phyloP scores from a whole-genome alignment of 345 rosid genomes.

The Raphanus raphanistrum region DNA sequence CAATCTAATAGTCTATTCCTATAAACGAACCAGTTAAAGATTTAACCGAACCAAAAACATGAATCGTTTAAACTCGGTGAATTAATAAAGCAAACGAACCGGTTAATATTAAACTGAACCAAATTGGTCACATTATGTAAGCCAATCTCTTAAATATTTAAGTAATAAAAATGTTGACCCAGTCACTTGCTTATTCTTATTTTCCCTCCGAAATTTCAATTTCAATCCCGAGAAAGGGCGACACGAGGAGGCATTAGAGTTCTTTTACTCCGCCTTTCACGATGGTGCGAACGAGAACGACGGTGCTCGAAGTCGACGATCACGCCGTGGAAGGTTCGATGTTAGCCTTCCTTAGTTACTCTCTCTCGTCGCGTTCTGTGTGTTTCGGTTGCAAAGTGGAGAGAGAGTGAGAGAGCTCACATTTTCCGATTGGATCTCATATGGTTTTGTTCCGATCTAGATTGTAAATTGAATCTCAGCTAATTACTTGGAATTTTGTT shows the following conservation, averaged over 20 bases:
- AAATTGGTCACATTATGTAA: background rate
- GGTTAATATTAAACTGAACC: background rate
- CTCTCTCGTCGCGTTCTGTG: background rate
- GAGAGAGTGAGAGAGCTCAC: background rate
- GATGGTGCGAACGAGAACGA: slow-evolving; percentile 8
- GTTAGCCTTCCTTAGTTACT: background rate
- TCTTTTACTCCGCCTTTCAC: slow-evolving; percentile 10
- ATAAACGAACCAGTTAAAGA: no score
- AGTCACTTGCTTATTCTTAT: background rate
- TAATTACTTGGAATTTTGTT: no score
- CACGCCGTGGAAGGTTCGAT: slow-evolving; percentile 27
- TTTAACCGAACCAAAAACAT: no score
- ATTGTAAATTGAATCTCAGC: background rate
- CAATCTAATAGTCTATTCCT: background rate
- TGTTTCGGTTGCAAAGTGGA: no score
- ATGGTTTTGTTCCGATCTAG: slow-evolving; percentile 1
- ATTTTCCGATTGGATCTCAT: background rate
- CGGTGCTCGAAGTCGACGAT: background rate
- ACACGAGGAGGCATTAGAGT: slow-evolving; percentile 16
- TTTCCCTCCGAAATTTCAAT: slow-evolving; percentile 18
- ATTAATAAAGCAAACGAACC: background rate
- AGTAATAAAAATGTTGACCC: background rate
- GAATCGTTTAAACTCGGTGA: no score
- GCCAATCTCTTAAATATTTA: no score
- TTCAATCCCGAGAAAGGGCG: slow-evolving; percentile 4